These are phyloP conservation scores for Cyclostephanos invisitatus DNA, from an alignment of 108 stramenopile genomes.

Conservation along the genomic window DNA sequence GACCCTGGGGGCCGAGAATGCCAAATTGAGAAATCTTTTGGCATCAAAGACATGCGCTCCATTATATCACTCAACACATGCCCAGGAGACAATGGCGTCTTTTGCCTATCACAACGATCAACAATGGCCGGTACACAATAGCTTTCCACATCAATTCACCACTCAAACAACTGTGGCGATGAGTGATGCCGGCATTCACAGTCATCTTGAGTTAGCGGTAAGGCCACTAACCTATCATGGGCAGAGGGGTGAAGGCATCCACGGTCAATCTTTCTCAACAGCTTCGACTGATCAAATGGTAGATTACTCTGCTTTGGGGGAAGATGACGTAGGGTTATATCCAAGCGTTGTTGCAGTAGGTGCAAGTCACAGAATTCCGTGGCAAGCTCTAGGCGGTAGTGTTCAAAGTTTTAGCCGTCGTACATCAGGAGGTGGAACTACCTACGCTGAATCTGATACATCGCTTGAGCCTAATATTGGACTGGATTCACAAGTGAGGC, in stretches of 20 bases:
- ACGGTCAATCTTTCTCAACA: background rate
- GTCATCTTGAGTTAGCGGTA: conserved; percentile 12
- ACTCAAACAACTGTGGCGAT: conserved; percentile 60
- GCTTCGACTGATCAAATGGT: background rate
- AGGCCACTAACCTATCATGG: background rate
- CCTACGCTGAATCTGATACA: conserved; percentile 65
- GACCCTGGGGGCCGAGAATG: conserved; percentile 83
- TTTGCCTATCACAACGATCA: conserved; percentile 47
- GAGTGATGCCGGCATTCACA: conserved; percentile 84
- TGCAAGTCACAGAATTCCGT: conserved; percentile 29
- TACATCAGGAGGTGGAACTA: conserved; percentile 55
- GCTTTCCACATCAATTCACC: conserved; percentile 14
- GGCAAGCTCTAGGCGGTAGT: conserved; percentile 37
- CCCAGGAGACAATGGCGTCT: conserved; percentile 49
- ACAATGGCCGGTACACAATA: conserved; percentile 27
- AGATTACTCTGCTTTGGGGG: conserved; percentile 61
- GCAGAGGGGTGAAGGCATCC: background rate
- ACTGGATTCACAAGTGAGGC: conserved; percentile 30
- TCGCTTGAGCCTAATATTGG: conserved; percentile 58
- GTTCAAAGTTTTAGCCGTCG: conserved; percentile 43
- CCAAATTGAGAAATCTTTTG: conserved; percentile 75
- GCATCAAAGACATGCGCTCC: conserved; percentile 59
- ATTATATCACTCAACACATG: conserved; percentile 47
- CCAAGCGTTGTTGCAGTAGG: conserved; percentile 36
- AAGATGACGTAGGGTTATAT: conserved; percentile 65